Evolutionary conservation across 345 rosid species (phyloP).

Genomic region (Pugionium dolabratum): DNA sequence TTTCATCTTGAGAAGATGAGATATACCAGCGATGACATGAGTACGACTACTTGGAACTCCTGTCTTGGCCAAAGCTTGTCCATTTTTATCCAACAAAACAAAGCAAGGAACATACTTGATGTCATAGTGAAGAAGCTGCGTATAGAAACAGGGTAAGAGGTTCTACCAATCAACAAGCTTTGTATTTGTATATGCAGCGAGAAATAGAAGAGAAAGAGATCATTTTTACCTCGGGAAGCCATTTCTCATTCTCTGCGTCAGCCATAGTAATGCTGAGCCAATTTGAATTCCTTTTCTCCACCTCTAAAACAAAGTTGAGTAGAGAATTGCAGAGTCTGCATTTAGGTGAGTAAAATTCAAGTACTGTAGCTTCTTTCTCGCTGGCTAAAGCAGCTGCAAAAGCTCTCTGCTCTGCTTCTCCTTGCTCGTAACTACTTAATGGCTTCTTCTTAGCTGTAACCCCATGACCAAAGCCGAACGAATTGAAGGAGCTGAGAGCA

Average conservation of each 20-base stretch:
- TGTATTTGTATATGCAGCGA: neutral
- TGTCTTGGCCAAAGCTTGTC: slow-evolving; percentile 77
- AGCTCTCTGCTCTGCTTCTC: slow-evolving; percentile 88
- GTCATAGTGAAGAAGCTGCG: slow-evolving; percentile 90
- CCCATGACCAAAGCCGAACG: slow-evolving; percentile 30
- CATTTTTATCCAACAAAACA: slow-evolving; percentile 80
- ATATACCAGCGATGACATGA: slow-evolving; percentile 86
- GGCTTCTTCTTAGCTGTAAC: slow-evolving; percentile 39
- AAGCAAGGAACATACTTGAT: slow-evolving; percentile 90
- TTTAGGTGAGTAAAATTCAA: slow-evolving; percentile 92
- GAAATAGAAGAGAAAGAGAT: neutral
- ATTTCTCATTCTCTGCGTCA: slow-evolving; percentile 86
- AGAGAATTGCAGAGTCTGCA: slow-evolving; percentile 83
- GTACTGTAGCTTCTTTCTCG: slow-evolving; percentile 71
- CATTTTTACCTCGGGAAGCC: slow-evolving; percentile 85
- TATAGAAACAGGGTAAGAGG: no score
- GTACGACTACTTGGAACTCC: slow-evolving; percentile 84
- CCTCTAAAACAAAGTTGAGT: slow-evolving; percentile 62
- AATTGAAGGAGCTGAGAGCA: slow-evolving; percentile 54
- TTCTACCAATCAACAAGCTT: slow-evolving; percentile 10
- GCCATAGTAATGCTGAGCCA: slow-evolving; percentile 90
- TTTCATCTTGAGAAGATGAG: slow-evolving; percentile 84
- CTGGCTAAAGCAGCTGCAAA: slow-evolving; percentile 77
- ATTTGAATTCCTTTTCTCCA: slow-evolving; percentile 66
- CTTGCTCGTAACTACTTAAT: slow-evolving; percentile 64